Conservation (phyloP, 495 filamentous ascomycete genomes). For the Chaetomium fimeti region DNA sequence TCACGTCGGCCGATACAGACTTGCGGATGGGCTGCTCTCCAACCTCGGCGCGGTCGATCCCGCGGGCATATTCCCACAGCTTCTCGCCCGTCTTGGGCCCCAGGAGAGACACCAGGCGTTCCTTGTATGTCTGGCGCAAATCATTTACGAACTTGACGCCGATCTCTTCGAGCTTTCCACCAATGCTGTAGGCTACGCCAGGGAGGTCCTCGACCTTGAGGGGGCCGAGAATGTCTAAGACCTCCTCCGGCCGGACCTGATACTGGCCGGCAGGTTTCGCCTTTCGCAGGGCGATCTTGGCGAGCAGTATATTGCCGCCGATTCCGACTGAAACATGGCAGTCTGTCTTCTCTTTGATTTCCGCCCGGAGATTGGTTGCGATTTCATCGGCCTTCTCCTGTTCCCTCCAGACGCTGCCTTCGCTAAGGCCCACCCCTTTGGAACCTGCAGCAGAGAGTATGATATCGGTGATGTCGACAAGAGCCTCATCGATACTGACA, state of each 20-base stretch:
- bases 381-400: slow-evolving; percentile 78
- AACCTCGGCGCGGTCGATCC: slow-evolving; percentile 83
- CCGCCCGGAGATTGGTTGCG: slow-evolving; percentile 61
- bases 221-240: slow-evolving; percentile 70
- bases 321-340: slow-evolving; percentile 95
- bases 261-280: slow-evolving; percentile 95
- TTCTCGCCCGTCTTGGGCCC: slow-evolving; percentile 92
- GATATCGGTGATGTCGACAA: slow-evolving; percentile 70
- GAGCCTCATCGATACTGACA: slow-evolving; percentile 92
- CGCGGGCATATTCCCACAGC: slow-evolving; percentile 85
- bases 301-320: slow-evolving; percentile 83
- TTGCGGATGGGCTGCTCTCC: slow-evolving; percentile 78
- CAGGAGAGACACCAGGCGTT: slow-evolving; percentile 66
- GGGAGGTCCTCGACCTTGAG: slow-evolving; percentile 78
- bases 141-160: slow-evolving; percentile 80
- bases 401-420: slow-evolving; percentile 76
- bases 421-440: slow-evolving; percentile 63
- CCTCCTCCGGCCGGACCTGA: slow-evolving; percentile 75
- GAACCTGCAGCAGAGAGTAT: slow-evolving; percentile 67
- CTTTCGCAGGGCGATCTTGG: slow-evolving; percentile 84
- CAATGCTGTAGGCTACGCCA: slow-evolving; percentile 83
- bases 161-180: slow-evolving; percentile 81
- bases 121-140: slow-evolving; percentile 69
- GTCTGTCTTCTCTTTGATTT: slow-evolving; percentile 68
- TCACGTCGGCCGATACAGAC: slow-evolving; percentile 93